Percentiles rank a stretch among this genome's conserved stretches.
Evolutionary conservation across 2,329 filamentous ascomycete genomes (phyloP).

Genomic region (Anthostomella pinea): DNA sequence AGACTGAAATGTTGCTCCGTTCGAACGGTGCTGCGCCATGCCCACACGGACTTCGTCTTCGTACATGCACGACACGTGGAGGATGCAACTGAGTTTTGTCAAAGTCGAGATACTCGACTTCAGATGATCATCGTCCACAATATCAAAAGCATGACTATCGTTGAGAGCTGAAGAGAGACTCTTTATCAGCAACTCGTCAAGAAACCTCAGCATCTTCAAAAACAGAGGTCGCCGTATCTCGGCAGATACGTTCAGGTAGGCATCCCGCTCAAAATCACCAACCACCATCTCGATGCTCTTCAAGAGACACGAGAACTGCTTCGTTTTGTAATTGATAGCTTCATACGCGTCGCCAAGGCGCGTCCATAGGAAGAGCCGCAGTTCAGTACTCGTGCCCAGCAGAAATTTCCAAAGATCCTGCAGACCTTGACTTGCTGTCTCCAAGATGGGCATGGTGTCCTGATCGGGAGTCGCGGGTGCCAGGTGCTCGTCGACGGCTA

Average conservation of each 20-base stretch:
- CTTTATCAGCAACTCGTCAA: conserved; percentile 74
- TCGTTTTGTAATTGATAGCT: conserved; percentile 79
- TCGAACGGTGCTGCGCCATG: conserved; percentile 58
- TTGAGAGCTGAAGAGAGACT: conserved; percentile 68
- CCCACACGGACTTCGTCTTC: conserved; percentile 85
- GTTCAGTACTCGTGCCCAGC: conserved; percentile 73
- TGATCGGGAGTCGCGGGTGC: conserved; percentile 14
- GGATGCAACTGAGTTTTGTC: conserved; percentile 66
- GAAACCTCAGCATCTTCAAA: conserved; percentile 71
- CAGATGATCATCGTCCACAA: conserved; percentile 77
- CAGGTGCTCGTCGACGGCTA: conserved; percentile 16
- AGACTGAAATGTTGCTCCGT: conserved; percentile 52
- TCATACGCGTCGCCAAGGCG: conserved; percentile 87
- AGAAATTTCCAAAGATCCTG: conserved; percentile 85
- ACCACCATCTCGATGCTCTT: conserved; percentile 83
- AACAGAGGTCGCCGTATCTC: conserved; percentile 68
- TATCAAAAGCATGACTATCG: conserved; percentile 71
- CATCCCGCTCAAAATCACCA: conserved; percentile 57
- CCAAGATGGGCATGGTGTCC: conserved; percentile 42
- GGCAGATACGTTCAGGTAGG: conserved; percentile 56
- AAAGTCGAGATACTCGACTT: conserved; percentile 70
- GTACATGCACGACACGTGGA: conserved; percentile 77
- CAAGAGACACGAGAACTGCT: conserved; percentile 83
- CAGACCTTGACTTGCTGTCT: conserved; percentile 56
- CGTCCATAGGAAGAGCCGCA: conserved; percentile 86